These are phyloP conservation scores for Ustilago cynodontis DNA, from an alignment of 1,284 basidiomycete species.

Conservation along the genomic window DNA sequence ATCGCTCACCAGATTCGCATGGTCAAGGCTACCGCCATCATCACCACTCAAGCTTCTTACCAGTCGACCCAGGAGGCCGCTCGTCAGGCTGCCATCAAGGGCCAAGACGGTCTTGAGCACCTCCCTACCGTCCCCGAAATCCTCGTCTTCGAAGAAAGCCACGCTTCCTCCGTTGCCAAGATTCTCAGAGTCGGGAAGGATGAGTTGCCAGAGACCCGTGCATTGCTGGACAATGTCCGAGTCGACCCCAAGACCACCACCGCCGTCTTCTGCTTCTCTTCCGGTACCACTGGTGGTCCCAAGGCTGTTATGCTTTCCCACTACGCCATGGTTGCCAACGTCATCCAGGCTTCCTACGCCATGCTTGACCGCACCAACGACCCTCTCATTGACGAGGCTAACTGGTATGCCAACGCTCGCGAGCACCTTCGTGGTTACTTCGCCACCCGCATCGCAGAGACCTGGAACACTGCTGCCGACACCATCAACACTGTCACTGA, in stretches of 20 bases:
- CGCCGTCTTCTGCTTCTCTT: constrained; percentile 65
- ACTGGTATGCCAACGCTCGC: constrained; percentile 52
- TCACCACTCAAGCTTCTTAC: constrained; percentile 46
- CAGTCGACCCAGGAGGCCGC: constrained; percentile 46
- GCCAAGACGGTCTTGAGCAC: constrained; percentile 39
- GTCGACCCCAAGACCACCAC: constrained; percentile 49
- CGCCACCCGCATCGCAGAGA: constrained; percentile 46
- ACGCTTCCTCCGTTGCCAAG: constrained; percentile 46
- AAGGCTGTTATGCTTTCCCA: constrained; percentile 68
- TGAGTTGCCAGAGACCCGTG: constrained; percentile 30
- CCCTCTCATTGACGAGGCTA: constrained; percentile 55
- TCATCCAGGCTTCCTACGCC: constrained; percentile 62
- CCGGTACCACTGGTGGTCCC: constrained; percentile 66
- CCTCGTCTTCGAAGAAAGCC: constrained; percentile 60
- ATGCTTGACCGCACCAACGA: constrained; percentile 63
- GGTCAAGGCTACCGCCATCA: constrained; percentile 55
- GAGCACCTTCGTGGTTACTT: constrained; percentile 49
- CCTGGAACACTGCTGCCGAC: constrained; percentile 52
- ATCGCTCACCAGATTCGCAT: constrained; percentile 62
- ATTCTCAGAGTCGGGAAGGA: constrained; percentile 49
- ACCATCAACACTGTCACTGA: constrained; percentile 39
- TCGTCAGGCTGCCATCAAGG: constrained; percentile 32
- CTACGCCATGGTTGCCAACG: constrained; percentile 62
- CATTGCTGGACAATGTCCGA: constrained; percentile 43
- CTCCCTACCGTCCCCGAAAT: constrained; percentile 36